Base-by-base conservation (phyloP, 2,329 filamentous ascomycete genomes). In the Sarocladiaceae sp. region DNA sequence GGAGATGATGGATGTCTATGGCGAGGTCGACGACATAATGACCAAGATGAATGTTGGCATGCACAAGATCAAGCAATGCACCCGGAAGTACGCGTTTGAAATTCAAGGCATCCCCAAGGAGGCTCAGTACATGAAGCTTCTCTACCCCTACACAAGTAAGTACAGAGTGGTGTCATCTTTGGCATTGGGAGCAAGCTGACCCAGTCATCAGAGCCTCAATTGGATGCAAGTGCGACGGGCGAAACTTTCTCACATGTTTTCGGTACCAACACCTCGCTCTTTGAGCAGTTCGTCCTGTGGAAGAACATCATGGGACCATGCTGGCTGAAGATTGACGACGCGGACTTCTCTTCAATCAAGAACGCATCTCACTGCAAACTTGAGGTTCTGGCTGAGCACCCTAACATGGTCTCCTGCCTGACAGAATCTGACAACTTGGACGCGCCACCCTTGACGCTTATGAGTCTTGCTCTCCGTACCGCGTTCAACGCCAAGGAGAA, bases 261-360 rank as follows among this genome's bases (percentile, higher is more conserved):
- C 54, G 93, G 94, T 21, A 85, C 85, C 46, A 95, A 93, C 62
- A 98, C 93, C 0, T 82, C 88, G 1, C 73, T 98, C 1, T 98
- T 98, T 55, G 93, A 98, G 65, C 93, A 98, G 55, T 98, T 98
- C 59, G 93, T 98, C 16, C 74, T 98, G 4, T 96, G 90, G 86
- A 97, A 96, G 68, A 95, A 95, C 59, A 87, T 98, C 55, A 98
- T 96, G 91, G 93, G 93, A 2, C 93, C 93, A 23, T 97, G 93
- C 62, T 98, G 93, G 93, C 76, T 98, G 35, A 90, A 84, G 59
- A 93, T 98, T 45, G 78, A 89, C 52, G 83, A 85, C 52, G 86
- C 86, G 23, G 83, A 96, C 61, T 96, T 95, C 59, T 76, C 77
- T 15, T 73, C 85, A 5, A 74, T 97, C 53, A 91, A 88, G 63